Percentiles rank a stretch among this genome's conserved stretches.
These are phyloP conservation scores for Plasmodium knowlesi DNA, from an alignment of 169 alveolate species.

Conservation along the genomic window DNA sequence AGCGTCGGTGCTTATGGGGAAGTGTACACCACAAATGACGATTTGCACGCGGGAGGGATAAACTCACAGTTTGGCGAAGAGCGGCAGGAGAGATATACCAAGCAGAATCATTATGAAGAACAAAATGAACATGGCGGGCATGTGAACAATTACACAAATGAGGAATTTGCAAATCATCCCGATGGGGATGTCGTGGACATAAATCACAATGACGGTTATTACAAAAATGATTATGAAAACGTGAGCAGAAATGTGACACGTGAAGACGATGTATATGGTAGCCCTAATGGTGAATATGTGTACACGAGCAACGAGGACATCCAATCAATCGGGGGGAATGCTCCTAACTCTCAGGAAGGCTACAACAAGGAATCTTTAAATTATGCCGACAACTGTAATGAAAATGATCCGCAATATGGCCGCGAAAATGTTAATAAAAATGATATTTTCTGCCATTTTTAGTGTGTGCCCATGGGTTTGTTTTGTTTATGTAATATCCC, in stretches of 20 bases:
- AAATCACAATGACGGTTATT: constrained; percentile 29
- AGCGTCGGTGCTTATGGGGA: neutral
- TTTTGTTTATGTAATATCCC: constrained; percentile 3
- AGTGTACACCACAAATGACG: neutral
- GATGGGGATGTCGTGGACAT: neutral
- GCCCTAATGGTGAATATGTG: constrained; percentile 8
- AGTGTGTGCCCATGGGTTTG: neutral
- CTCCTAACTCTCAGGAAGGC: constrained; percentile 12
- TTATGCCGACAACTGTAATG: constrained; percentile 20
- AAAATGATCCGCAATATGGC: constrained; percentile 10
- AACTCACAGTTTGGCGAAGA: neutral
- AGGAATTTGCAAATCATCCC: neutral
- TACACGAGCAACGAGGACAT: constrained; percentile 38
- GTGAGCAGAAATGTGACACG: neutral
- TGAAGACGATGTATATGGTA: neutral
- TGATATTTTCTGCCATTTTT: constrained; percentile 58
- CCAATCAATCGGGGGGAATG: neutral
- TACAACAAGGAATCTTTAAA: constrained; percentile 21
- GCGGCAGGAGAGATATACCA: neutral
- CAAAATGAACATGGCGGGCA: neutral
- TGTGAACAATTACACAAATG: neutral
- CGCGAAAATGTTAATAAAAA: constrained; percentile 17
- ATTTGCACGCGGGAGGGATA: neutral
- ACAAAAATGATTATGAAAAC: constrained; percentile 1
- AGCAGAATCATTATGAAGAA: constrained; percentile 14